Conservation (phyloP, 2,329 filamentous ascomycete genomes). For the Waltergamsia citrina region DNA sequence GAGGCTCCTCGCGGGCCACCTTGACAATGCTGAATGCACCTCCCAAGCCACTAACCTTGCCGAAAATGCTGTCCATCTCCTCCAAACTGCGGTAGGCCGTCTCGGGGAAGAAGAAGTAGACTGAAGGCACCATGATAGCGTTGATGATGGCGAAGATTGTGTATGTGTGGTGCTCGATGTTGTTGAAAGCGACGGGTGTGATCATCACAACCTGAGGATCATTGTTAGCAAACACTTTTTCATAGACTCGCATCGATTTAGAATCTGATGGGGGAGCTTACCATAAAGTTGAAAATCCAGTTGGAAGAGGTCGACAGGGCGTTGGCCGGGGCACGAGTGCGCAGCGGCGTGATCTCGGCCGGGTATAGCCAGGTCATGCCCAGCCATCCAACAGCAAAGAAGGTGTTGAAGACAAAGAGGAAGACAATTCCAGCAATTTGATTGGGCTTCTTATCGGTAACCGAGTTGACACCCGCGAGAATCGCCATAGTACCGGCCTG, state of each 20-base stretch:
- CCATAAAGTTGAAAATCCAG: constrained; percentile 55
- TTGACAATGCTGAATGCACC: constrained; percentile 25
- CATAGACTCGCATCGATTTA: too few relatives aligned
- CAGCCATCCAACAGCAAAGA: constrained; percentile 51
- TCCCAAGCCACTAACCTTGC: constrained; percentile 36
- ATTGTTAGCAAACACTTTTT: background rate
- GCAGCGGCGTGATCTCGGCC: constrained; percentile 57
- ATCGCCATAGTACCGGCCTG: constrained; percentile 58
- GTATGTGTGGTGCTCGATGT: constrained; percentile 51
- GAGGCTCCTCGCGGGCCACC: constrained; percentile 35
- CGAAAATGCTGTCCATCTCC: constrained; percentile 58
- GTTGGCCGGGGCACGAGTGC: constrained; percentile 54
- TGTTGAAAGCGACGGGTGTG: constrained; percentile 47
- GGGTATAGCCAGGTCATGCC: constrained; percentile 56
- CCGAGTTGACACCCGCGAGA: constrained; percentile 43
- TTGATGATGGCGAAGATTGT: constrained; percentile 60
- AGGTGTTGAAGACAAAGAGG: constrained; percentile 51
- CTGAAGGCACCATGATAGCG: constrained; percentile 44
- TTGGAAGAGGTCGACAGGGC: constrained; percentile 44
- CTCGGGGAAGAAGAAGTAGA: constrained; percentile 57
- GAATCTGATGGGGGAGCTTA: constrained; percentile 9
- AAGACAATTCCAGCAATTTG: constrained; percentile 56
- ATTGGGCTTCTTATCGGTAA: constrained; percentile 33
- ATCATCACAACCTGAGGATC: constrained; percentile 44
- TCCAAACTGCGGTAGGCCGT: constrained; percentile 55